Conservation (phyloP, 2,329 filamentous ascomycete species). For the Trichoderma pleuroti region DNA sequence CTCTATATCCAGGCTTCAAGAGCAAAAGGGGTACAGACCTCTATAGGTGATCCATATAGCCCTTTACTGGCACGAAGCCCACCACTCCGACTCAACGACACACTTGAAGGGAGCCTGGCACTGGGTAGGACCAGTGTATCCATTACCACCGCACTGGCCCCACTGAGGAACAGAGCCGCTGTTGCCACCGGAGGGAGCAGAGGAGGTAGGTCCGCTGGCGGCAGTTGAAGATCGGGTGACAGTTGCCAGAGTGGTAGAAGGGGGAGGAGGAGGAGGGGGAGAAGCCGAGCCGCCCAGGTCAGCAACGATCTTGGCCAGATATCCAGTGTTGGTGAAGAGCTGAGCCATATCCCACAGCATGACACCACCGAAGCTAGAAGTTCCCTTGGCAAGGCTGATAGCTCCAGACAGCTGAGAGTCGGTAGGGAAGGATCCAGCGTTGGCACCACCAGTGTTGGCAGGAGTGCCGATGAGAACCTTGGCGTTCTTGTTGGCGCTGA, state of each 20-base stretch:
- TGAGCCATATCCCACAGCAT: conserved; percentile 69
- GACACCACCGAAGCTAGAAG: conserved; percentile 60
- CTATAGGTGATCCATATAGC: too few species aligned
- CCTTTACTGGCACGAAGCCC: conserved; percentile 23
- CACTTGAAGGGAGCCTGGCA: conserved; percentile 26
- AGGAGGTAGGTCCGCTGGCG: neutral
- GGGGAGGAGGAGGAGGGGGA: neutral
- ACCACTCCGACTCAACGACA: conserved; percentile 21
- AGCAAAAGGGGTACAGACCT: neutral
- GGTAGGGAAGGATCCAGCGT: conserved; percentile 47
- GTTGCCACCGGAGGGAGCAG: neutral
- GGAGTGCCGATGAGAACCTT: conserved; percentile 62
- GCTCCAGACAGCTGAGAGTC: conserved; percentile 45
- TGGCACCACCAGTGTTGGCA: conserved; percentile 50
- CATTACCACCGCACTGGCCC: conserved; percentile 26
- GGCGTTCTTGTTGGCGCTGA: conserved; percentile 55
- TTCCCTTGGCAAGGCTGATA: conserved; percentile 52
- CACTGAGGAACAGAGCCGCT: conserved; percentile 23
- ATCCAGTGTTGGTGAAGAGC: conserved; percentile 54
- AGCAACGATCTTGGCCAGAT: conserved; percentile 44
- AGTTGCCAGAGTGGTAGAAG: neutral
- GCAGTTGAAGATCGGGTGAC: conserved; percentile 5
- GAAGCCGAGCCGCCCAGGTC: conserved; percentile 27
- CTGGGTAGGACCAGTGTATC: conserved; percentile 24
- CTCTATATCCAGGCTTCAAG: neutral